Conservation (phyloP, 768 basidiomycete species). For the Phaffia tasmanica region DNA sequence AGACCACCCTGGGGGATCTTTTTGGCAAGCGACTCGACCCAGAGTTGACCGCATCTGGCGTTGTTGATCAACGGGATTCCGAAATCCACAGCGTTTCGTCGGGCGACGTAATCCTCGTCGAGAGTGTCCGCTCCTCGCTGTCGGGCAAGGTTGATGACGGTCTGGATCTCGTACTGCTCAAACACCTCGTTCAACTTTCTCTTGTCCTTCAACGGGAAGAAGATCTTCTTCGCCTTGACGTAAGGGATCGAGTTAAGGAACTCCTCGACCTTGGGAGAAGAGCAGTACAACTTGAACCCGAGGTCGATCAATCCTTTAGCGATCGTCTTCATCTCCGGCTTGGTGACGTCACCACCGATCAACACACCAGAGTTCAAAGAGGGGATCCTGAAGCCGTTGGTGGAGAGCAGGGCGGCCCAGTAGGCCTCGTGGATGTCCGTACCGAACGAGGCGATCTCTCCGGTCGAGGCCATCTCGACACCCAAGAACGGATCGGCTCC, state of each 20-base stretch:
- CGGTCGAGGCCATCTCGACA: slow-evolving; percentile 93
- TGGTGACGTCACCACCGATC: slow-evolving; percentile 76
- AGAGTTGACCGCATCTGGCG: slow-evolving; percentile 66
- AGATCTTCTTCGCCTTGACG: slow-evolving; percentile 56
- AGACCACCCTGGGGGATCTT: slow-evolving; percentile 74
- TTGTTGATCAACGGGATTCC: slow-evolving; percentile 86
- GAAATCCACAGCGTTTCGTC: slow-evolving; percentile 93
- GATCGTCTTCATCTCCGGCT: slow-evolving; percentile 74
- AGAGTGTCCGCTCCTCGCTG: slow-evolving; percentile 59
- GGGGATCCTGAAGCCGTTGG: slow-evolving; percentile 90
- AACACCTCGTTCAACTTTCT: slow-evolving; percentile 86
- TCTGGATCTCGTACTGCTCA: slow-evolving; percentile 85
- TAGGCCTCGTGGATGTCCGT: slow-evolving; percentile 79
- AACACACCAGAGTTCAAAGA: slow-evolving; percentile 73
- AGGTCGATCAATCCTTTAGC: slow-evolving; percentile 69
- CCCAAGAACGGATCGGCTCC: slow-evolving; percentile 56
- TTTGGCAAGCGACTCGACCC: slow-evolving; percentile 74
- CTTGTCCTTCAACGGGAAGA: slow-evolving; percentile 96
- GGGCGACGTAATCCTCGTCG: slow-evolving; percentile 94
- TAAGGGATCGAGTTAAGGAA: slow-evolving; percentile 32
- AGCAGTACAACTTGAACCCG: slow-evolving; percentile 92
- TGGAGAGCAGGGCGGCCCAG: slow-evolving; percentile 71
- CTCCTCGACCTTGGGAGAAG: slow-evolving; percentile 44
- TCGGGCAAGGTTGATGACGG: slow-evolving; percentile 84
- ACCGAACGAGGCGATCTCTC: slow-evolving; percentile 94